Percentiles rank a stretch among this genome's conserved stretches.
These are phyloP conservation scores for Litchi chinensis DNA, from an alignment of 345 rosid species.

Conservation along the genomic window DNA sequence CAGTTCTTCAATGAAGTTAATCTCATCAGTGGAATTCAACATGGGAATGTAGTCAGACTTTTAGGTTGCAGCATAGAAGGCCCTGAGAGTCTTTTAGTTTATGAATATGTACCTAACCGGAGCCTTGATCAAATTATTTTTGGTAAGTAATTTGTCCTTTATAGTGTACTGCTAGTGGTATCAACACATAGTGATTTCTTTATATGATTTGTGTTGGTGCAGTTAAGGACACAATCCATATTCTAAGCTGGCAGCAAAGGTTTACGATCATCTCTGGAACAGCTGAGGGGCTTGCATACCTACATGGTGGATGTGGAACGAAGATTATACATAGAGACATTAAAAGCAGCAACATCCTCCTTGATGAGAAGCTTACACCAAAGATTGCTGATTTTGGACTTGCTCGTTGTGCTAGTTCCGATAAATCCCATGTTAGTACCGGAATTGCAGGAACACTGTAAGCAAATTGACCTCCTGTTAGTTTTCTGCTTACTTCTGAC, in stretches of 20 bases:
- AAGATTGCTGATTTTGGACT: slow-evolving; percentile 92
- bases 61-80: slow-evolving; percentile 92
- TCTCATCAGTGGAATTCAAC: slow-evolving; percentile 62
- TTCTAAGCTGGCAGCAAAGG: slow-evolving; percentile 69
- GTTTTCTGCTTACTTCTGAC: neutral
- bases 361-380: slow-evolving; percentile 62
- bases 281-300: slow-evolving; percentile 77
- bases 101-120: slow-evolving; percentile 73
- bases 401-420: slow-evolving; percentile 49
- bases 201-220: slow-evolving; percentile 15
- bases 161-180: neutral
- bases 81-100: slow-evolving; percentile 80
- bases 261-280: slow-evolving; percentile 59
- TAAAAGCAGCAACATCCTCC: slow-evolving; percentile 77
- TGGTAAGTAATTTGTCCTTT: slow-evolving; percentile 27
- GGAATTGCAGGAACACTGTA: slow-evolving; percentile 86
- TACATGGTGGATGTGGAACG: slow-evolving; percentile 61
- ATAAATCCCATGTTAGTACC: slow-evolving; percentile 57
- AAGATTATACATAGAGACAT: slow-evolving; percentile 85
- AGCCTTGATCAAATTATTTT: slow-evolving; percentile 80
- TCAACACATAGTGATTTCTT: neutral
- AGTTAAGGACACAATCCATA: slow-evolving; percentile 50
- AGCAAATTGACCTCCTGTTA: slow-evolving; percentile 27
- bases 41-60: slow-evolving; percentile 67
- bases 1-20: slow-evolving; percentile 85